A percentile compares a stretch with the other conserved stretches of the same genome.
Evolutionary conservation across 2,329 filamentous ascomycete species (phyloP).

Genomic region (Epichloe hybrida): DNA sequence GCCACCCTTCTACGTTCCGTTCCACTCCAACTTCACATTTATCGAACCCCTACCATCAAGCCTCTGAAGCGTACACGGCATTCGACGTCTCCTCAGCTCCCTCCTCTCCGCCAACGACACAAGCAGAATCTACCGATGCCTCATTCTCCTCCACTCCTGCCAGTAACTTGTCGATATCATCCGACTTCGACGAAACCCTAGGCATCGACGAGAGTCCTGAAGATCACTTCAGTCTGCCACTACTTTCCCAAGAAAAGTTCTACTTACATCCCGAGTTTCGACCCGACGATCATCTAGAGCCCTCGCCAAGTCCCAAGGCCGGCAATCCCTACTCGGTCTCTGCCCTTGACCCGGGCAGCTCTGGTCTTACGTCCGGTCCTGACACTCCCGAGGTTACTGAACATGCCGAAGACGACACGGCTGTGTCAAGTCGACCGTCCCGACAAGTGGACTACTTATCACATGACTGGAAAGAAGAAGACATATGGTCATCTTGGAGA

Average conservation of each 20-base stretch:
- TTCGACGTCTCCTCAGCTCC: conserved; percentile 39
- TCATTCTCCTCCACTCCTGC: conserved; percentile 50
- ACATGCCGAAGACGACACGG: conserved; percentile 66
- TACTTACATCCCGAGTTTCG: conserved; percentile 21
- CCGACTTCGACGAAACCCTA: conserved; percentile 37
- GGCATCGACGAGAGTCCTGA: conserved; percentile 30
- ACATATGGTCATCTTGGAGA: conserved; percentile 95
- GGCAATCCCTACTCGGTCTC: conserved; percentile 39
- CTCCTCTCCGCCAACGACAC: conserved; percentile 41
- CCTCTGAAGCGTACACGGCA: conserved; percentile 29
- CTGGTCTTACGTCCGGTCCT: conserved; percentile 38
- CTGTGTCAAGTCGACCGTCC: conserved; percentile 60
- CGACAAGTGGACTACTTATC: conserved; percentile 92
- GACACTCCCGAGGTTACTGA: conserved; percentile 43
- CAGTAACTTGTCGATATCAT: conserved; percentile 48
- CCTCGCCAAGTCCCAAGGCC: conserved; percentile 35
- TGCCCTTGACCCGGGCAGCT: conserved; percentile 38
- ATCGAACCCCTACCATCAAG: conserved; percentile 24
- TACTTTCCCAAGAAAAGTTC: conserved; percentile 33
- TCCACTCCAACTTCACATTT: conserved; percentile 33
- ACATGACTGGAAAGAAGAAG: conserved; percentile 85
- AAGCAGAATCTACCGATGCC: conserved; percentile 38
- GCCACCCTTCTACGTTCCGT: conserved; percentile 28
- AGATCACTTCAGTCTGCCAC: conserved; percentile 33
- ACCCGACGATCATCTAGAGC: conserved; percentile 30